Conservation (phyloP, 83 land plant species). For the Larix sibirica region DNA sequence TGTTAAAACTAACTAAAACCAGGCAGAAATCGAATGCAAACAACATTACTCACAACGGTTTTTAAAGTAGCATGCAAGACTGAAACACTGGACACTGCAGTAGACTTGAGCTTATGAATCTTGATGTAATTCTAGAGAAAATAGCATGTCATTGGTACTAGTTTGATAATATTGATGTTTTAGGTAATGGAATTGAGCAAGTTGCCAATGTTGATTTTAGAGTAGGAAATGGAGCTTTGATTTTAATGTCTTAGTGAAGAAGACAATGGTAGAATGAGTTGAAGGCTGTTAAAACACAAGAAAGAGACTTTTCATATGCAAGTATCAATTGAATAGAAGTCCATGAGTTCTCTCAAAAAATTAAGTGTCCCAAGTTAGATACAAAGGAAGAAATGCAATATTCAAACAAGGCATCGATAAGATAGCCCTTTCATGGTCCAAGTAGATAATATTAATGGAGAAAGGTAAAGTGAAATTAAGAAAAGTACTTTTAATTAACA, state of each 20-base stretch:
- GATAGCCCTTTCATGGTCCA: neutral
- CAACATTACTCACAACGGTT: neutral
- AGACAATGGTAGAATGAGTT: neutral
- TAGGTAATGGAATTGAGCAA: slow-evolving; percentile 72
- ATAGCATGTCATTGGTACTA: slow-evolving; percentile 44
- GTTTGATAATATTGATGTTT: too few species aligned
- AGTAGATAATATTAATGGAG: neutral
- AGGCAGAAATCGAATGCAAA: neutral
- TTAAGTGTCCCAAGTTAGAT: slow-evolving; percentile 13
- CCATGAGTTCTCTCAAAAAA: slow-evolving; percentile 63
- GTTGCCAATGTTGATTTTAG: slow-evolving; percentile 74
- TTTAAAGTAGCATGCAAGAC: neutral
- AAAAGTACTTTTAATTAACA: neutral
- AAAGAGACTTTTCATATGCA: neutral
- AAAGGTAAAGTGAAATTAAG: neutral
- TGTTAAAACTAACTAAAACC: too few species aligned
- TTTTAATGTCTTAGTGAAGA: slow-evolving; percentile 38
- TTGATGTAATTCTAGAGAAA: neutral
- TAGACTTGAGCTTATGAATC: neutral
- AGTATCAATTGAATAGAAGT: neutral
- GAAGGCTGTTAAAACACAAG: neutral
- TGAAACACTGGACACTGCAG: neutral
- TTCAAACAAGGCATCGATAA: neutral
- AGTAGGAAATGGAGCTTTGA: slow-evolving; percentile 35
- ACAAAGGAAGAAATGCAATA: neutral